Base-by-base conservation (phyloP, 1,139 yeast genomes). In the Torulaspora globosa region DNA sequence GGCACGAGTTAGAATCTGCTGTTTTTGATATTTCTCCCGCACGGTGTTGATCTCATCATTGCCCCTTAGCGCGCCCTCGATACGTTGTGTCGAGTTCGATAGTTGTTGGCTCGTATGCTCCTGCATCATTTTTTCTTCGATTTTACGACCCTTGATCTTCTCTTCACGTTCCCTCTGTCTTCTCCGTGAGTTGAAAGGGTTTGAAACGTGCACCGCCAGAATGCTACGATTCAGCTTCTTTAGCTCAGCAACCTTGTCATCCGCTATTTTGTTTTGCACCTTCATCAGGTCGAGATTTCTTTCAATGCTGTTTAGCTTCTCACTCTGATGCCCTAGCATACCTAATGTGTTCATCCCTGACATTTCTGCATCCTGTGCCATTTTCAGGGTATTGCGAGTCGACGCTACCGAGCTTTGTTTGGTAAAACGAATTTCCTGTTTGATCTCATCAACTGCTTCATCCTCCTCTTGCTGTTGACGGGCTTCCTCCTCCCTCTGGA, bases 311-410 rank as follows among this genome's bases (percentile, higher is more conserved):
- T 84, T 85, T 53, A 92, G 71, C 43, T 88, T 73, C 63, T 89
- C 97, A 46, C 95, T 82, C 67, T 94, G 98, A 16, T 92, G 79
- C 24, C 97, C 97, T 46, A 92, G 75, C 80, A 88, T 82, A 23
- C 97, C 97, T 56, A 90, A 70, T 0, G 97, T 84, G 63, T 90
- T 88, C 44, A 88, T 77, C 21, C 96, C 98, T 7, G 90, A 79
- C 45, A 84, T 85, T 65, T 90, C 97, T 0, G 97, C 97, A 58
- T 88, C 94, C 54, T 84, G 84, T 1, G 96, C 95, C 80, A 87
- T 80, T 56, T 84, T 77, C 50, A 92, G 70, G 0, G 96, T 89
- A 58, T 89, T 89, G 59, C 95, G 76, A 0, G 97, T 85, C 41
- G 89, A 80, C 8, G 87, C 83, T 14, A 89, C 80, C 1, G 96